Percentiles rank a stretch among this genome's conserved stretches.
These are phyloP conservation scores for Calonectria pseudoturangicola DNA, from an alignment of 2,329 filamentous ascomycete species.

Conservation along the genomic window DNA sequence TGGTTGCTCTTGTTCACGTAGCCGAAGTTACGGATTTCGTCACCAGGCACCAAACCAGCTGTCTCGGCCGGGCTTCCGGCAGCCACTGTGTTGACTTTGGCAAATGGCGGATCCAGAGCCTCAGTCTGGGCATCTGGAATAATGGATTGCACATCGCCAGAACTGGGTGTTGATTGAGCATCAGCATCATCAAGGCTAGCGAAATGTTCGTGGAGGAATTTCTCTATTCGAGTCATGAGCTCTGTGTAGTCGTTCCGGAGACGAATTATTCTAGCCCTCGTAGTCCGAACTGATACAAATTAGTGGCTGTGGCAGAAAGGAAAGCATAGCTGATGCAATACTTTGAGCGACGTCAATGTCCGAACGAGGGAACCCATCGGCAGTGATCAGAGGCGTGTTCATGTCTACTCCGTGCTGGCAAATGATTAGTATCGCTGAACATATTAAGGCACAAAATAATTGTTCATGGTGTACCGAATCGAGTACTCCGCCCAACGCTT, in stretches of 20 bases:
- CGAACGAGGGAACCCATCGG: conserved; percentile 92
- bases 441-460: conserved; percentile 22
- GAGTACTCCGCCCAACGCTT: conserved; percentile 88
- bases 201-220: conserved; percentile 91
- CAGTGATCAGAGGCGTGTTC: conserved; percentile 89
- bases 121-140: conserved; percentile 56
- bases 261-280: conserved; percentile 89
- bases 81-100: conserved; percentile 90
- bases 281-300: conserved; percentile 85
- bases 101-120: conserved; percentile 74
- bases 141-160: conserved; percentile 55
- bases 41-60: conserved; percentile 87
- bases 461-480: conserved; percentile 82
- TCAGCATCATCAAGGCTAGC: conserved; percentile 78
- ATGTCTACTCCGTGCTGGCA: conserved; percentile 92
- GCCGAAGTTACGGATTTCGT: conserved; percentile 90
- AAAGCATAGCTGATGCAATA: conserved; percentile 64
- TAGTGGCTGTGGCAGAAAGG: conserved; percentile 36
- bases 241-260: conserved; percentile 95
- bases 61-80: conserved; percentile 85
- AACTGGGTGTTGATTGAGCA: conserved; percentile 45
- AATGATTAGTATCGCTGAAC: conserved; percentile 46
- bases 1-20: conserved; percentile 89
- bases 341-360: conserved; percentile 97
- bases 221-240: conserved; percentile 89